A percentile compares a stretch with the other conserved stretches of the same genome.
Conservation (phyloP, 2,329 filamentous ascomycete species). For the Cordyceps javanica region DNA sequence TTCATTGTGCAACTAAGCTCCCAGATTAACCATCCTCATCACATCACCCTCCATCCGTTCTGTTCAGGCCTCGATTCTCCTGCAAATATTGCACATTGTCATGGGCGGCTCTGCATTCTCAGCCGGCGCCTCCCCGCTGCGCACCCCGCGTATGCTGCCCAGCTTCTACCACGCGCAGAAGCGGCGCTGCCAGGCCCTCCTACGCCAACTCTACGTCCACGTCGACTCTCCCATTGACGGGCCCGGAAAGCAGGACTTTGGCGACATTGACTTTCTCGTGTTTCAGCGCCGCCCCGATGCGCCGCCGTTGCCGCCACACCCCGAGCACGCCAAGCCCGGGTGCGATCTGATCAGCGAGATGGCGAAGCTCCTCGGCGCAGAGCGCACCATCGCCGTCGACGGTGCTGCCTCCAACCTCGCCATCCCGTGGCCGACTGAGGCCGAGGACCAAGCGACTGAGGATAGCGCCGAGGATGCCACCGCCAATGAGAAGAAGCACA, state of each 20-base stretch:
- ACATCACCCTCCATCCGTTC: background rate
- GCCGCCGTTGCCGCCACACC: slow-evolving; percentile 9
- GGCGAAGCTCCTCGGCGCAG: slow-evolving; percentile 37
- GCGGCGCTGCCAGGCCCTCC: slow-evolving; percentile 35
- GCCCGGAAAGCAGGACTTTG: slow-evolving; percentile 60
- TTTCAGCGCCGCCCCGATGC: slow-evolving; percentile 24
- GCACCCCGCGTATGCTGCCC: slow-evolving; percentile 60
- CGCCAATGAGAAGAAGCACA: slow-evolving; percentile 27
- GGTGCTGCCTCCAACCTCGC: slow-evolving; percentile 40
- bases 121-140: slow-evolving; percentile 38
- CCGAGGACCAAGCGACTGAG: slow-evolving; percentile 8
- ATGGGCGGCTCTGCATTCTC: slow-evolving; percentile 65
- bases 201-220: slow-evolving; percentile 45
- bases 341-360: slow-evolving; percentile 27
- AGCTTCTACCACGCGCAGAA: slow-evolving; percentile 50
- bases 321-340: slow-evolving; percentile 2
- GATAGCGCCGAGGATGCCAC: background rate
- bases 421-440: slow-evolving; percentile 44
- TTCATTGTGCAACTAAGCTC: background rate
- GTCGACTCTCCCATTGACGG: slow-evolving; percentile 61
- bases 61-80: background rate
- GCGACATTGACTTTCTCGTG: slow-evolving; percentile 69
- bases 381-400: slow-evolving; percentile 25
- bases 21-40: no score
- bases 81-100: background rate